Evolutionary conservation across 176 grass and related monocot genomes (phyloP), one percentile per base, ranked within the genome.

Genomic region (Aegilops tauschii): DNA sequence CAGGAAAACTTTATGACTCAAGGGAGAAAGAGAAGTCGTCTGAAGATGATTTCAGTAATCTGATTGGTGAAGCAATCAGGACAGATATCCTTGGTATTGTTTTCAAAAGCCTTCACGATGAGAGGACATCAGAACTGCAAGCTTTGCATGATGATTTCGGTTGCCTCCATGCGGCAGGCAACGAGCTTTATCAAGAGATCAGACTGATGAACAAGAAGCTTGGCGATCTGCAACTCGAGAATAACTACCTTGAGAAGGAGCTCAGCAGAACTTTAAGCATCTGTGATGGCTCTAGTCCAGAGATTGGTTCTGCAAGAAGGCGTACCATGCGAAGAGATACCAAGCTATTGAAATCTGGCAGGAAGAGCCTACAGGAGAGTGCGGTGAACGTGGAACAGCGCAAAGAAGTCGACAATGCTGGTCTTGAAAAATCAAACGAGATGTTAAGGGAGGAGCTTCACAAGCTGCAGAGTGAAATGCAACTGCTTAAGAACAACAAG

Each of bases 241-340:
- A 88, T 72, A 92, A 88, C 47, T 86, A 85, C 71, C 90, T 95
- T 12, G 83, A 95, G 80, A 92, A 87, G 68, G 90, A 91, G 61
- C 83, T 95, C 77, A 90, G 73, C 77, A 86, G 72, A 73, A 85
- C 86, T 40, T 49, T 84, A 70, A 88, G 77, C 78, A 82, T 86
- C 16, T 88, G 90, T 9, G 76, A 90, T 5, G 73, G 90, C 30
- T 87, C 86, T 61, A 85, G 88, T 65, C 49, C 74, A 86, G 90
- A 95, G 65, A 44, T 59, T 61, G 69, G 52, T 13, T 69, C 86
- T 79, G 90, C 65, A 82, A 84, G 68, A 70, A 74, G 78, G 31
- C 83, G 62, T 8, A 14, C 91, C 0, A 64, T 21, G 40, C 81
- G 84, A 72, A 88, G 86, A 54, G 79, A 95, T 29, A 84, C 75